Evolutionary conservation across 345 rosid genomes (phyloP), one percentile per base, ranked within the genome.

Genomic region (Aquilaria yunnanensis): DNA sequence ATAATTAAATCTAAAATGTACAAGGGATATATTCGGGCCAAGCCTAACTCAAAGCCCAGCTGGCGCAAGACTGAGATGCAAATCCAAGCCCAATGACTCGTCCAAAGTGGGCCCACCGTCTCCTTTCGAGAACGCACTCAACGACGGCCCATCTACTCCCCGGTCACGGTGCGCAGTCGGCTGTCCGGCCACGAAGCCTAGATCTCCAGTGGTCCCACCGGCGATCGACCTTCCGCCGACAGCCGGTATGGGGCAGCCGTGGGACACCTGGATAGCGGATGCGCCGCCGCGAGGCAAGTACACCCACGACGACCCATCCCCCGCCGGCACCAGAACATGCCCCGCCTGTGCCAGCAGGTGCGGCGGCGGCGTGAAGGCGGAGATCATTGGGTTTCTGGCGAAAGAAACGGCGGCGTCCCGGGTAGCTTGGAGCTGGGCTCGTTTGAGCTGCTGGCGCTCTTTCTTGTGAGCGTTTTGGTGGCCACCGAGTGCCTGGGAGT

Each of bases 21-120:
- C 88, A 70, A 12, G 53, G 67, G 43, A 37, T 37, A 37, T 9
- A 37, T 37, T 37, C 43, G 5, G 43, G 43, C 43, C 43, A 34
- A 51, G 61, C 10, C 54, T 57, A 37, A 16, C 34, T 85, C 83
- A 89, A 2, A 77, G 86, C 48, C 87, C 88, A 48, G 97, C 85
- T 4, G 98, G 98, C 47, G 97, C 90, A 56, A 93, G 90, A 71
- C 98, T 83, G 10, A 93, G 97, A 75, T 93, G 98, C 77, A 93
- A 81, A 72, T 90, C 94, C 66, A 93, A 76, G 59, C 94, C 96
- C 75, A 87, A 65, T 16, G 74, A 58, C 43, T 92, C 96, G 47
- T 90, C 97, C n/a, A 83, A 84, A 51, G 70, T 78, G 14, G 97
- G 81, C 57, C 89, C 97, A 16, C 82, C 81, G 2, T 84, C 86